These are phyloP conservation scores for Alternaria burnsii DNA, from an alignment of 2,329 filamentous ascomycete species.

Conservation along the genomic window DNA sequence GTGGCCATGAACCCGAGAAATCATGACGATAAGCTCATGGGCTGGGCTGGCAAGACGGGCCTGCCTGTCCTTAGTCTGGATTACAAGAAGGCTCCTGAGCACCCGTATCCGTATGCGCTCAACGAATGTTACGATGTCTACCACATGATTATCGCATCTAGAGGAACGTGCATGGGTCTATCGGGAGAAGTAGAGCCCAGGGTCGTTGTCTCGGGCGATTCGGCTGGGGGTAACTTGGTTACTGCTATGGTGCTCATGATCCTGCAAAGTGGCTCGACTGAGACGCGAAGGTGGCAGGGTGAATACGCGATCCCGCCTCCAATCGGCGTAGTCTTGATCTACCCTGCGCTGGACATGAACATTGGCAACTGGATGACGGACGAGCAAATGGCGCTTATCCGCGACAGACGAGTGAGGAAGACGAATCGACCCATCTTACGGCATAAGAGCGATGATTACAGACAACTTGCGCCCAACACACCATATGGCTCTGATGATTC, in stretches of 20 bases:
- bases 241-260: constrained; percentile 88
- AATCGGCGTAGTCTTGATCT: constrained; percentile 83
- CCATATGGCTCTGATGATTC: constrained; percentile 83
- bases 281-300: constrained; percentile 64
- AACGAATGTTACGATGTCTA: constrained; percentile 92
- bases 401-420: constrained; percentile 78
- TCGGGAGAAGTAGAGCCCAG: constrained; percentile 71
- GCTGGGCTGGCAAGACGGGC: constrained; percentile 89
- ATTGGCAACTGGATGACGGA: constrained; percentile 99
- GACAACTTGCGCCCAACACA: constrained; percentile 79
- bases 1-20: constrained; percentile 96
- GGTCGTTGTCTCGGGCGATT: constrained; percentile 79
- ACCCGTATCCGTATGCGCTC: constrained; percentile 83
- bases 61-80: constrained; percentile 91
- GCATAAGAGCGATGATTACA: constrained; percentile 89
- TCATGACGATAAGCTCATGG: constrained; percentile 91
- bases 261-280: constrained; percentile 73
- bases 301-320: constrained; percentile 74
- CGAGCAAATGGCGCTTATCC: constrained; percentile 94
- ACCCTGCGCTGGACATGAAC: constrained; percentile 93
- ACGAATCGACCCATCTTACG: constrained; percentile 81
- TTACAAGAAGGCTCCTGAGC: constrained; percentile 86
- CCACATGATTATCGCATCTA: constrained; percentile 73
- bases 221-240: constrained; percentile 82
- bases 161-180: constrained; percentile 79